Evolutionary conservation across 768 basidiomycete genomes (phyloP), one percentile per base, ranked within the genome.

Genomic region (Phlebiopsis flavidoalba): DNA sequence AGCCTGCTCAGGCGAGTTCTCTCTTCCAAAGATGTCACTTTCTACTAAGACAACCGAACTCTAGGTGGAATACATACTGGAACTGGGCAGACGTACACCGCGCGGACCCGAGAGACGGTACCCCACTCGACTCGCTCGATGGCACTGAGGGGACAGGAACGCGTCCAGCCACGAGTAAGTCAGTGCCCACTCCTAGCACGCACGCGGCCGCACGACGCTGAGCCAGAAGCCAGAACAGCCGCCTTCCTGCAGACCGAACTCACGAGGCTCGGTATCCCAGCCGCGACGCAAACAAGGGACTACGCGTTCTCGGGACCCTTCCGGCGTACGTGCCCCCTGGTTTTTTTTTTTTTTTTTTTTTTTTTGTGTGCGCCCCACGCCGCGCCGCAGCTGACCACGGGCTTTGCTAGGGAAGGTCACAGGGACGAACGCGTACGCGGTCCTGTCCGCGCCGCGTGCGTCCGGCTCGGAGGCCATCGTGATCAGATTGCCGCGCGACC

Each of bases 401-500:
- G 2, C 21, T 7, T 43, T 55, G 21, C 35, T 46, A 8, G 14
- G 93, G 88, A 73, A 69, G 6, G 64, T 82, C 14, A 76, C 75
- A 15, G 94, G 95, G 10, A 82, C 79, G 8, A 97, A 98, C 71
- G 83, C 87, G 12, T 98, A 95, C 70, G 91, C 90, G 15, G 74
- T 93, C 35, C 74, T 94, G 50, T 80, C 84, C 11, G 89, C 95
- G 1, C 93, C 96, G 8, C 85, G 97, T 24, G 82, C 91, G n/a
- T 85, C 94, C n/a, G 95, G 95, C 2, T 86, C 86, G 8, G 96
- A 99, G 73, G 90, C 93, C 5, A 90, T 98, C 69, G 83, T 99
- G 17, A 82, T 99, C 45, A 88, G 89, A n/a, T n/a, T 63, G 95
- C 97, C 1, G 91, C 94, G 6, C 97, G 95, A n/a, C 94, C 65